Evolutionary conservation across 2,329 filamentous ascomycete genomes (phyloP).

Genomic region (Helminthosporium solani): DNA sequence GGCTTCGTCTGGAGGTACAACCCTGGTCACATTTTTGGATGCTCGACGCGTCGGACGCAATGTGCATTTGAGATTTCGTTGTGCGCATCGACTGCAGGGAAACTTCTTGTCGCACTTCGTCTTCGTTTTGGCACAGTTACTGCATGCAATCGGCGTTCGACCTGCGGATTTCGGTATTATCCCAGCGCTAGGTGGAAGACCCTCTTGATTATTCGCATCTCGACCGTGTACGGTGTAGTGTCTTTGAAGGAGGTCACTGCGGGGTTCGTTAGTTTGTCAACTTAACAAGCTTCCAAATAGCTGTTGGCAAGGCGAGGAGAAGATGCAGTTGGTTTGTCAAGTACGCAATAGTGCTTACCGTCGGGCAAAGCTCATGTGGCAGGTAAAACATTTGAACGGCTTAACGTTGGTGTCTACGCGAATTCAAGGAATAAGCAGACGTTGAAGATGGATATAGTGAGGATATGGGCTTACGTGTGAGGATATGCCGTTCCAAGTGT

Average conservation of each 20-base stretch:
- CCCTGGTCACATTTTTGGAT: constrained; percentile 44
- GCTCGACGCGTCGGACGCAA: constrained; percentile 51
- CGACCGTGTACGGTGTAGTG: constrained; percentile 55
- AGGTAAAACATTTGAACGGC: constrained; percentile 57
- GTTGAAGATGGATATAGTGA: not conserved
- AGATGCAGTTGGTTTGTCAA: not conserved
- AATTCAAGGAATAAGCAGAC: constrained; percentile 11
- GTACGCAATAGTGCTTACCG: constrained; percentile 40
- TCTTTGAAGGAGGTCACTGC: constrained; percentile 53
- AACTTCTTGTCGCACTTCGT: constrained; percentile 58
- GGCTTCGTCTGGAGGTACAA: constrained; percentile 24
- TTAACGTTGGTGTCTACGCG: constrained; percentile 55
- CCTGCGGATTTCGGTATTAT: constrained; percentile 56
- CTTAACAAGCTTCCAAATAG: not conserved
- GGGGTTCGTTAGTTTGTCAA: constrained; percentile 14
- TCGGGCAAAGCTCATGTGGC: constrained; percentile 56
- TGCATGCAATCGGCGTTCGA: constrained; percentile 55
- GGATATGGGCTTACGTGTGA: constrained; percentile 48
- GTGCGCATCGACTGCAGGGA: constrained; percentile 54
- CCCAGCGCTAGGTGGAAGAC: constrained; percentile 49
- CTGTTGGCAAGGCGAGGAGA: constrained; percentile 2
- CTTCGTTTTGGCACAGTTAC: constrained; percentile 56
- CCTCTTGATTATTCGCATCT: constrained; percentile 52
- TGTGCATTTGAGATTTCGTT: constrained; percentile 50
- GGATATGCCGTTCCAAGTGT: constrained; percentile 54